Base-by-base conservation (phyloP, 2,329 filamentous ascomycete species). In the Daldinia sp. region DNA sequence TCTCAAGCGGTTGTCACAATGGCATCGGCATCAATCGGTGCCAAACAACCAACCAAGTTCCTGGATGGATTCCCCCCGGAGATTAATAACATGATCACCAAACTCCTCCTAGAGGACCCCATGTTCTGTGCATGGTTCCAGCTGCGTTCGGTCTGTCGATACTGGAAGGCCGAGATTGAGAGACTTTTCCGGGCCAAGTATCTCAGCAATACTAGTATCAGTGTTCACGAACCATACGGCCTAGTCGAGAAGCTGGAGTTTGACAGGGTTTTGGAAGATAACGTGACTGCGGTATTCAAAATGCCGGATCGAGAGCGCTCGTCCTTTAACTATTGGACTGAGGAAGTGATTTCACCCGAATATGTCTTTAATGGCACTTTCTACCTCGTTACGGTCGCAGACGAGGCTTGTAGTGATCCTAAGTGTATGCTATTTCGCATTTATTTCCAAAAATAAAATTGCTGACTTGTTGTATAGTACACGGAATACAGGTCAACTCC, bases 121-220 rank as follows among this genome's bases (percentile, higher is more conserved):
- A 23, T 50, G 9, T 41, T 51, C 1, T 39, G 33, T 15, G 15
- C 39, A 1, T 63, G 60, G 60, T 50, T 33, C 4, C 28, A 13
- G 3, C 56, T 63, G 6, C 60, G 60, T 2, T 23, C 2, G 1
- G 41, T 63, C 3, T 57, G 33, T 42, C 39, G 48, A 35, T 9
- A 1, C 2, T 63, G 60, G 60, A 63, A 63, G 30, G 33, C 20
- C 12, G 60, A 63, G 13, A 30, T 23, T 6, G 60, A 63, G 23
- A 39, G 6, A 33, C 20, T 20, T 30, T 50, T 63, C 30, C 51
- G 13, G n/a, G 12, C 23, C 3, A 33, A 42, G 10, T 63, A 57
- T n/a, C 41, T 63, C 3, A 2, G 20, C 4, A 13, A 10, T 10
- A 48, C 33, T 5, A 50, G 7, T 13, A 39, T 63, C 6, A 1